Base-by-base conservation (phyloP, 768 basidiomycete species). In the Mrakia hoshinonis region DNA sequence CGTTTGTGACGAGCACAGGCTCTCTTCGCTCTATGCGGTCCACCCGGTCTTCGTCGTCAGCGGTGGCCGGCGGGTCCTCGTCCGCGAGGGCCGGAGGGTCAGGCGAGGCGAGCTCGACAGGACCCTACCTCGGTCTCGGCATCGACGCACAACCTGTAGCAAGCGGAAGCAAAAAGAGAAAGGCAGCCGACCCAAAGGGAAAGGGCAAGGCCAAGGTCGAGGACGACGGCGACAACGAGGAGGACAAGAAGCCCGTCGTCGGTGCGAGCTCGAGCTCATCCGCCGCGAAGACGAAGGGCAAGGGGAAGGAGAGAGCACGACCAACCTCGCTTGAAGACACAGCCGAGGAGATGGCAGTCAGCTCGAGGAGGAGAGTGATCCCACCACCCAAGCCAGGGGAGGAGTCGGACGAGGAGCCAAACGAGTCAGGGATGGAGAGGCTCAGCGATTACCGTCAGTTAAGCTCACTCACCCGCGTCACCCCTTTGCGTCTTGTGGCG, bases 341-440 rank as follows among this genome's bases (percentile, higher is more conserved):
- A 1, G 20, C 34, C 5, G 11, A 10, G 9, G 13, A 3, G 5
- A 26, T 20, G 3, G 26, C 9, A 36, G 58, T 24, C 49, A 24
- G 24, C 5, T 51, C 49, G 49, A 61, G 58, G 58, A 61, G 58
- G 20, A 61, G 58, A 61, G 58, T 61, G 31, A 61, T 61, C 20
- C 15, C 58, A 1, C 31, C 58, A 36, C 58, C 58, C 22, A 10
- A 36, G 22, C 58, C 58, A 10, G 58, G 58, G 5, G 58, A 61
- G 34, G 58, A 61, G 58, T 36, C 31, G 10, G 58, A 61, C 31
- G 58, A 61, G 22, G 58, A 61, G 9, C 4, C 31, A 22, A 31
- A n/a, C 20, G 58, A 3, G 20, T 9, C 2, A 5, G 58, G 26
- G 4, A 61, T n/a, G 58, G 58, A 61, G 58, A 36, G 12, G 20